phyloP scores from a whole-genome alignment of 2,329 filamentous ascomycete species.

The Nothopassalora personata region DNA sequence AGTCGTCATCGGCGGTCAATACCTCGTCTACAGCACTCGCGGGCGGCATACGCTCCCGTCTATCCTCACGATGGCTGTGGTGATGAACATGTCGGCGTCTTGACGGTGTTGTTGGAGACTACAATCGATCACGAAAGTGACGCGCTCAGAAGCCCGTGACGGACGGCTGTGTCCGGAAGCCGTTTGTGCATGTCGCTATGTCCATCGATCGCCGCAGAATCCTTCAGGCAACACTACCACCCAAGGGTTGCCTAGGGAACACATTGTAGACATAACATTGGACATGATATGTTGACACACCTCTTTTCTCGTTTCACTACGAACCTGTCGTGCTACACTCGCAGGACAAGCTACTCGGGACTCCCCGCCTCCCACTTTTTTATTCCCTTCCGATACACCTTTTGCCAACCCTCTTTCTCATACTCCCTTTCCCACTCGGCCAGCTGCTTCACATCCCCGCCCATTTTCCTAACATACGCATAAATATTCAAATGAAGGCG shows the following conservation, averaged over 20 bases:
- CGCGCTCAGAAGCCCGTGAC: not conserved
- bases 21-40: constrained; percentile 21
- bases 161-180: no score
- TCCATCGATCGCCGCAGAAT: not conserved
- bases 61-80: not conserved
- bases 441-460: no score
- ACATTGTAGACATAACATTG: not conserved
- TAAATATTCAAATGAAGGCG: no score
- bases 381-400: no score
- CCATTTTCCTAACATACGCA: no score
- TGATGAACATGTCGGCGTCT: not conserved
- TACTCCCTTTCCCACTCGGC: no score
- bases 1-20: constrained; percentile 6
- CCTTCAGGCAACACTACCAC: not conserved
- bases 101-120: not conserved
- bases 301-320: no score
- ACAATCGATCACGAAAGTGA: not conserved
- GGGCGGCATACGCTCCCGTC: constrained; percentile 20
- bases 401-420: no score
- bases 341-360: no score
- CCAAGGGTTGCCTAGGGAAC: not conserved
- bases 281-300: not conserved
- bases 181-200: no score
- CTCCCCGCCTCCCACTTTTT: no score
- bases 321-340: no score